Base-by-base conservation (phyloP, 1,284 basidiomycete species). In the Rhodotorula sp. region DNA sequence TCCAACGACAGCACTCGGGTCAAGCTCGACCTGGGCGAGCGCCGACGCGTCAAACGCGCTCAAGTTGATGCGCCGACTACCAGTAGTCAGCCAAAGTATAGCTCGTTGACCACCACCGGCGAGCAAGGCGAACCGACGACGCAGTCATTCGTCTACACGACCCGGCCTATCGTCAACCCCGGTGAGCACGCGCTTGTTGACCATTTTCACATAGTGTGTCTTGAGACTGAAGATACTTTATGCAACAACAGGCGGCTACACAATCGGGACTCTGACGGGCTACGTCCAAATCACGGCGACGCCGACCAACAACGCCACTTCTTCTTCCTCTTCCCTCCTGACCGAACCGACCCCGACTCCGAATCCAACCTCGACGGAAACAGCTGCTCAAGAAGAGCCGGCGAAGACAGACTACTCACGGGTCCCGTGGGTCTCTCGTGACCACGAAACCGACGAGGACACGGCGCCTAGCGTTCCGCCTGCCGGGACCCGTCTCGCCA, bases 101-200 rank as follows among this genome's bases (percentile, higher is more conserved):
- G 54, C 54, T 29, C 26, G 26, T 56, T 56, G 54, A 26, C 26
- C n/a, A 56, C 54, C 14, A 56, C 54, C 26, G 54, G 29, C 7
- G 10, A 26, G 26, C 26, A 29, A 14, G 54, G 54, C n/a, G 54
- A 56, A 26, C 54, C 54, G 54, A 56, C 54, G 26, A 56, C 54
- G 26, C 26, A 56, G 26, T 56, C 54, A 1, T 56, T 56, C 34
- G 70, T 75, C 54, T 64, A 54, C 48, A 69, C 69, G 52, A 71
- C 73, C n/a, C 61, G 69, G n/a, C 73, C 73, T 10, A 71, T 74
- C 62, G 62, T 74, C 29, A 72, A 69, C 52, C 68, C 68, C 20
- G 65, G 68, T 69, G n/a, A 51, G 64, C 63, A 20, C 26, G 29
- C 16, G 20, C 23, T 60, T 26, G 16, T 10, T 15, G 39, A 43